phyloP scores from a whole-genome alignment of 306 rosid species.

The Prinsepia uniflora region DNA sequence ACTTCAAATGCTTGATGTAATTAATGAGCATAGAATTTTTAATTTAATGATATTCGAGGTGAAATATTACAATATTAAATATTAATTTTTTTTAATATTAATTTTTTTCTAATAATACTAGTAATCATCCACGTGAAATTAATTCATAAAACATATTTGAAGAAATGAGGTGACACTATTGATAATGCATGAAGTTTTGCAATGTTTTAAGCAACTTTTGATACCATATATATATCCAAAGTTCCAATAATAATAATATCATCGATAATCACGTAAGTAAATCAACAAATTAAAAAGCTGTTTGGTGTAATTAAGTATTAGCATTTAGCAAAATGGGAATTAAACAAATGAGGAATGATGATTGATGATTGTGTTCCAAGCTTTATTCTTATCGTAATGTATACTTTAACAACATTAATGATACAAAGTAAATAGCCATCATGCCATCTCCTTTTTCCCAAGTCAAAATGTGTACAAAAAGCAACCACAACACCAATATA shows the following conservation, averaged over 20 bases:
- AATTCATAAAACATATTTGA: too few relatives aligned
- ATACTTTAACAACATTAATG: conserved; percentile 51
- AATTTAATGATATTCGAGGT: too few relatives aligned
- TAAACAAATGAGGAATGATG: conserved; percentile 21
- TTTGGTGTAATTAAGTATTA: conserved; percentile 56
- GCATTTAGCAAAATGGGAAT: conserved; percentile 1
- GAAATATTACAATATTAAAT: too few relatives aligned
- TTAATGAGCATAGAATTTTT: too few relatives aligned
- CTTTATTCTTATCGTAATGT: conserved; percentile 58
- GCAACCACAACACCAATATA: conserved; percentile 34
- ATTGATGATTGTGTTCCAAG: conserved; percentile 72
- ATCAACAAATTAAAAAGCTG: conserved; percentile 50
- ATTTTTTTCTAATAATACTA: too few relatives aligned
- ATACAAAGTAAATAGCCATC: conserved; percentile 52
- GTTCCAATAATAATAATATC: background rate
- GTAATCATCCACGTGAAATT: too few relatives aligned
- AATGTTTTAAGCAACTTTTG: conserved; percentile 1
- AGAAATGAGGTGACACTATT: too few relatives aligned
- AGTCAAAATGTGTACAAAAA: conserved; percentile 64
- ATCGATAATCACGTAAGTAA: conserved; percentile 27
- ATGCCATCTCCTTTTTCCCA: conserved; percentile 40
- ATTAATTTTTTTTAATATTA: too few relatives aligned
- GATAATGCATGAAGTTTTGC: background rate
- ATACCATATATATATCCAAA: background rate
- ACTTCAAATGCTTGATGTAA: too few relatives aligned